Evolutionary conservation across 2,329 filamentous ascomycete genomes (phyloP).

Genomic region (Phyllosticta citribraziliensis): DNA sequence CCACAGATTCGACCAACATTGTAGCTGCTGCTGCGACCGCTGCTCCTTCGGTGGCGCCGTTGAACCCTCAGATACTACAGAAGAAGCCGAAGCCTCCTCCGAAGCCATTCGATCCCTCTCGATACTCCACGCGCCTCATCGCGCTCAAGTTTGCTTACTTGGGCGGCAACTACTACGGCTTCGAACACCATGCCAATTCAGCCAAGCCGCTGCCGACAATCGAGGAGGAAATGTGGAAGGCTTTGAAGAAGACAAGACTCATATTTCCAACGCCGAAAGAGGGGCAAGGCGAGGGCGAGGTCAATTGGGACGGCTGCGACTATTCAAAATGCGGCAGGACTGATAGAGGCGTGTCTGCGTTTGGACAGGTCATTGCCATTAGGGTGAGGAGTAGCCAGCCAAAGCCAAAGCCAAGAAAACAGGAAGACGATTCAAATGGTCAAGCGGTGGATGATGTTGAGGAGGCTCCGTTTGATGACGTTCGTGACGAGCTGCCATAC

Average conservation of each 20-base stretch:
- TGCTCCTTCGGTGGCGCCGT: not conserved
- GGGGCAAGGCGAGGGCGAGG: slow-evolving; percentile 15
- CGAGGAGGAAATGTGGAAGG: slow-evolving; percentile 91
- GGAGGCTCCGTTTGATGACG: slow-evolving; percentile 46
- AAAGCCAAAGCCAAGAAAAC: slow-evolving; percentile 24
- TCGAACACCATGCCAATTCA: slow-evolving; percentile 72
- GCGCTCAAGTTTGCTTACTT: slow-evolving; percentile 92
- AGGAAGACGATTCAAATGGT: slow-evolving; percentile 10
- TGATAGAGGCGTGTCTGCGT: slow-evolving; percentile 87
- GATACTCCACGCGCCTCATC: slow-evolving; percentile 74
- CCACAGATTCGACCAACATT: slow-evolving; percentile 1
- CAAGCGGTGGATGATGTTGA: not conserved
- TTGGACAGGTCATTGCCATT: slow-evolving; percentile 86
- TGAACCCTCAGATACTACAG: slow-evolving; percentile 6
- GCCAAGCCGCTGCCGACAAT: slow-evolving; percentile 65
- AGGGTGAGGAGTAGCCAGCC: slow-evolving; percentile 72
- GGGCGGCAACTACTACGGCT: slow-evolving; percentile 84
- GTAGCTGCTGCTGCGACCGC: not conserved
- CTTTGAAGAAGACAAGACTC: slow-evolving; percentile 68
- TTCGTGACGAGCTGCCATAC: slow-evolving; percentile 77
- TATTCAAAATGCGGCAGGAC: slow-evolving; percentile 95
- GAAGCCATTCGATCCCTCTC: slow-evolving; percentile 62
- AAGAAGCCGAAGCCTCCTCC: slow-evolving; percentile 22
- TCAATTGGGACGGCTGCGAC: slow-evolving; percentile 76
- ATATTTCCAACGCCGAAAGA: slow-evolving; percentile 54